Conservation (phyloP, 345 rosid genomes). For the Hibiscus trionum region DNA sequence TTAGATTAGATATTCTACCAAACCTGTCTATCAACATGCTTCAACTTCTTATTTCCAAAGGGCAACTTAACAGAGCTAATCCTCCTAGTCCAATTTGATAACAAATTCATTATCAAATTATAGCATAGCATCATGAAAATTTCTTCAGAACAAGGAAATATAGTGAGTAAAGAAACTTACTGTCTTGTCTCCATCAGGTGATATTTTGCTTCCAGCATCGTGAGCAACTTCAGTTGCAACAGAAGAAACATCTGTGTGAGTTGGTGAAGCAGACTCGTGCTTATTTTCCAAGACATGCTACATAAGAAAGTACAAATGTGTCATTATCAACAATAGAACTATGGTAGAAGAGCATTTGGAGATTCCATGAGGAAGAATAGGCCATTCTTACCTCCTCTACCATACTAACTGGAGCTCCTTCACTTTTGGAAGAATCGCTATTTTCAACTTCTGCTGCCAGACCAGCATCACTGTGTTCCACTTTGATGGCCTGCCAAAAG, state of each 20-base stretch:
- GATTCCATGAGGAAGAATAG: neutral
- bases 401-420: slow-evolving; percentile 19
- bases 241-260: slow-evolving; percentile 27
- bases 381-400: slow-evolving; percentile 32
- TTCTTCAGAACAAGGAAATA: slow-evolving; percentile 2
- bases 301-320: slow-evolving; percentile 11
- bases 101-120: neutral
- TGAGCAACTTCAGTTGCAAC: slow-evolving; percentile 31
- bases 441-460: slow-evolving; percentile 28
- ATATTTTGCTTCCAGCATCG: slow-evolving; percentile 27
- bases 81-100: neutral
- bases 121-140: neutral
- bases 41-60: neutral
- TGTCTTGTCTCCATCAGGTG: slow-evolving; percentile 28
- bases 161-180: slow-evolving; percentile 17
- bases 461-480: slow-evolving; percentile 22
- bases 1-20: neutral
- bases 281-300: slow-evolving; percentile 32
- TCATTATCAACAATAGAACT: slow-evolving; percentile 5
- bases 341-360: neutral
- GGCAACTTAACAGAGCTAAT: neutral
- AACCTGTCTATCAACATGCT: neutral
- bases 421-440: slow-evolving; percentile 21
- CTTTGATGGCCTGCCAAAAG: slow-evolving; percentile 20
- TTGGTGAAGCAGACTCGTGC: slow-evolving; percentile 28